A percentile compares a stretch with the other conserved stretches of the same genome.
Conservation (phyloP, 2,329 filamentous ascomycete species). For the Verticillium nonalfalfae region DNA sequence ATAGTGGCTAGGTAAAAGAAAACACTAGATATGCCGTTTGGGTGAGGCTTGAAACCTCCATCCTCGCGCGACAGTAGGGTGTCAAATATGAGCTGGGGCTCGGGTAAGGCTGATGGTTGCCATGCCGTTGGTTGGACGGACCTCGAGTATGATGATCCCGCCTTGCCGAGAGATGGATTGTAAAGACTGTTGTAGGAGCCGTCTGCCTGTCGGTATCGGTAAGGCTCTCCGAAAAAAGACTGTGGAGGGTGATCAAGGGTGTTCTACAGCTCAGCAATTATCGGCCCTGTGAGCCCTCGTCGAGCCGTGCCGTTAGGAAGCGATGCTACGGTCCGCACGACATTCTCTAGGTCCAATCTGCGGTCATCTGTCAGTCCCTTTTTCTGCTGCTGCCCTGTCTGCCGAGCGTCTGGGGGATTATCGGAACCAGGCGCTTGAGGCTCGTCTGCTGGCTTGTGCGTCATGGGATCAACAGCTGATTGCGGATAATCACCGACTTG, state of each 20-base stretch:
- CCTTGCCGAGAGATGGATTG: slow-evolving; percentile 10
- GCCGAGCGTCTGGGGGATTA: neutral
- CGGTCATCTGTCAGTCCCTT: neutral
- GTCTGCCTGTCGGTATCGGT: slow-evolving; percentile 13
- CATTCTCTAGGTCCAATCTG: neutral
- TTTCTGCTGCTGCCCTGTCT: neutral
- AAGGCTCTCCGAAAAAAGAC: slow-evolving; percentile 9
- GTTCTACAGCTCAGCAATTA: slow-evolving; percentile 13
- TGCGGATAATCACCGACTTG: no score
- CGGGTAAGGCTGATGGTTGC: slow-evolving; percentile 2
- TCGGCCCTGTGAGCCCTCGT: neutral
- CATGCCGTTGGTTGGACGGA: slow-evolving; percentile 5
- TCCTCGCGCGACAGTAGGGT: slow-evolving; percentile 29
- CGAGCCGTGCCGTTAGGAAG: neutral
- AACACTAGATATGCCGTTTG: slow-evolving; percentile 67
- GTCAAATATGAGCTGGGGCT: slow-evolving; percentile 3
- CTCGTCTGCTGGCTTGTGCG: neutral
- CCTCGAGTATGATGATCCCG: slow-evolving; percentile 11
- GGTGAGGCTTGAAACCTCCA: slow-evolving; percentile 51
- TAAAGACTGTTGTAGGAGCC: slow-evolving; percentile 13
- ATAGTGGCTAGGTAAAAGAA: slow-evolving; percentile 71
- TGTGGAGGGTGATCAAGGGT: slow-evolving; percentile 13
- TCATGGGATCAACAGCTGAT: neutral
- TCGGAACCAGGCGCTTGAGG: neutral
- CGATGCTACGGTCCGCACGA: neutral